Evolutionary conservation across 306 rosid genomes (phyloP).

Genomic region (Corylus americana): DNA sequence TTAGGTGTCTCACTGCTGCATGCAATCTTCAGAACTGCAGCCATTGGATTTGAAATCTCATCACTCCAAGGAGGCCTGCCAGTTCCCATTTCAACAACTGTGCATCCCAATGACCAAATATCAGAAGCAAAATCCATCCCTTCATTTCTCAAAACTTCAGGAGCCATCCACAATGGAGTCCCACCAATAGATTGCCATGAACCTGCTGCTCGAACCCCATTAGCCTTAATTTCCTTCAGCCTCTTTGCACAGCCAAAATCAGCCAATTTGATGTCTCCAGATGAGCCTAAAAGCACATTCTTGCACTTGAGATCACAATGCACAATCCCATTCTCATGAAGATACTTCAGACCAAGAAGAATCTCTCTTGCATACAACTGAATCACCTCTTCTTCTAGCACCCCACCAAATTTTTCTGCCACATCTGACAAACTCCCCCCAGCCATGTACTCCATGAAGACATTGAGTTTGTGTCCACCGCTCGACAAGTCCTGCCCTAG

Average conservation of each 20-base stretch:
- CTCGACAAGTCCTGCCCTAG: slow-evolving; percentile 39
- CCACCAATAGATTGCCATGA: slow-evolving; percentile 35
- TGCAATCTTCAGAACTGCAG: slow-evolving; percentile 48
- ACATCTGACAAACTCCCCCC: slow-evolving; percentile 67
- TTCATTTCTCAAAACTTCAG: slow-evolving; percentile 59
- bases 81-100: slow-evolving; percentile 69
- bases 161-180: slow-evolving; percentile 80
- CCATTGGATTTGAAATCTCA: slow-evolving; percentile 41
- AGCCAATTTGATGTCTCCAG: slow-evolving; percentile 57
- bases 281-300: slow-evolving; percentile 62
- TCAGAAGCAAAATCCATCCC: slow-evolving; percentile 37
- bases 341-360: slow-evolving; percentile 44
- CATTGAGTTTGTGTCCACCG: slow-evolving; percentile 25
- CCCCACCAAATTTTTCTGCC: slow-evolving; percentile 56
- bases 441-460: slow-evolving; percentile 67
- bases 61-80: slow-evolving; percentile 55
- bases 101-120: slow-evolving; percentile 72
- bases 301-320: slow-evolving; percentile 67
- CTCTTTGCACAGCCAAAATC: slow-evolving; percentile 65
- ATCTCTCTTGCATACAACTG: slow-evolving; percentile 57
- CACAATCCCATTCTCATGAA: slow-evolving; percentile 50
- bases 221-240: slow-evolving; percentile 14
- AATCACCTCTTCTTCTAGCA: slow-evolving; percentile 52
- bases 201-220: background rate
- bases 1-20: slow-evolving; percentile 40